These are phyloP conservation scores for Pseudocercospora fuligena DNA, from an alignment of 2,329 filamentous ascomycete species.

Conservation along the genomic window DNA sequence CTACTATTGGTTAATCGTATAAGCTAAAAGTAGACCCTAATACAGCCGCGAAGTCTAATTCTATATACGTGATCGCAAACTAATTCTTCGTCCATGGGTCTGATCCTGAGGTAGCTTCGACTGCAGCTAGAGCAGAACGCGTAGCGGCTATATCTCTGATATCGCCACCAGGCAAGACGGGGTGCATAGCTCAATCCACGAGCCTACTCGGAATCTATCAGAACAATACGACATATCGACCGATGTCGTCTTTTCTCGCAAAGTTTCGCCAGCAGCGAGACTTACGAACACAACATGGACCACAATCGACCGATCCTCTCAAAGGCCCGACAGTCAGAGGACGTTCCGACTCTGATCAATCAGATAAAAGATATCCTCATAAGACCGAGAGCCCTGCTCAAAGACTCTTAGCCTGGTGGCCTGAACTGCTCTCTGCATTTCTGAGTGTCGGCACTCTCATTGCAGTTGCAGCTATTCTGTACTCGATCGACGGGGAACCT, in stretches of 20 bases:
- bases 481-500: neutral
- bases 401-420: constrained; percentile 4
- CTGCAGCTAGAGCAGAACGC: neutral
- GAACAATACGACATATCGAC: neutral
- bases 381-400: neutral
- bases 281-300: neutral
- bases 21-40: no score
- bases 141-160: neutral
- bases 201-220: neutral
- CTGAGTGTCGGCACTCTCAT: neutral
- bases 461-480: neutral
- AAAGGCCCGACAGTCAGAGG: neutral
- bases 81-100: no score
- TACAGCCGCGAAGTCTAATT: no score
- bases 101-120: no score
- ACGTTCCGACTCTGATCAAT: neutral
- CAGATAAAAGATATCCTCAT: neutral
- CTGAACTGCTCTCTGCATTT: constrained; percentile 2
- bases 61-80: no score
- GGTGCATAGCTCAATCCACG: neutral
- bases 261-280: neutral
- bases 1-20: no score
- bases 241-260: neutral
- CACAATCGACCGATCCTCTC: neutral
- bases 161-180: neutral